Evolutionary conservation across 352 stramenopile genomes (phyloP).

Genomic region (Aphanomyces astaci): DNA sequence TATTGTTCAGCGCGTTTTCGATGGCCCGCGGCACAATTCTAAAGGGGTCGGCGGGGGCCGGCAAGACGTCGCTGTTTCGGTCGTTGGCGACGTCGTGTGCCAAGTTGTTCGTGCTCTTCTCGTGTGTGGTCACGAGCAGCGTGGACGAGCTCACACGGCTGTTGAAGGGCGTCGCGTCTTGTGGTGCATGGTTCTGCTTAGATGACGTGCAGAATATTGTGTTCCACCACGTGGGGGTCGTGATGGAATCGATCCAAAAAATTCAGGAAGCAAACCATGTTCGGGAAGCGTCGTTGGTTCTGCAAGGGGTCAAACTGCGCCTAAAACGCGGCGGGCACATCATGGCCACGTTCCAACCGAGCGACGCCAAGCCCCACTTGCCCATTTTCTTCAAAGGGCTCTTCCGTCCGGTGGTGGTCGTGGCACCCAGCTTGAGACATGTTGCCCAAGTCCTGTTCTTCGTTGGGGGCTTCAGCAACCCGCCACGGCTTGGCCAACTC

Average conservation of each 20-base stretch:
- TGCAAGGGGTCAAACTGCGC: slow-evolving; percentile 38
- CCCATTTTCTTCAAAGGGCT: neutral
- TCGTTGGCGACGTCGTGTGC: slow-evolving; percentile 43
- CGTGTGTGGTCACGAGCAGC: slow-evolving; percentile 25
- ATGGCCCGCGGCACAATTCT: slow-evolving; percentile 39
- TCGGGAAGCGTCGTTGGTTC: slow-evolving; percentile 8
- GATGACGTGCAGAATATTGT: slow-evolving; percentile 33
- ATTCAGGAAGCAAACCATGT: slow-evolving; percentile 7
- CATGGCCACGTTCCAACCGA: slow-evolving; percentile 12
- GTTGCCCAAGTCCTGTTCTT: neutral
- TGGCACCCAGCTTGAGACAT: neutral
- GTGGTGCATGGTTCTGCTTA: slow-evolving; percentile 50
- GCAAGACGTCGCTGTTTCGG: slow-evolving; percentile 40
- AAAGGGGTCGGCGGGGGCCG: slow-evolving; percentile 29
- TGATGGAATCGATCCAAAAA: slow-evolving; percentile 13
- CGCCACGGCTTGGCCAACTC: neutral
- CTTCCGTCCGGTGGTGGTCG: slow-evolving; percentile 10
- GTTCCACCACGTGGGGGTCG: slow-evolving; percentile 7
- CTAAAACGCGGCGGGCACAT: slow-evolving; percentile 47
- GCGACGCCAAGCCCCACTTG: neutral
- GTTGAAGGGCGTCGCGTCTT: slow-evolving; percentile 41
- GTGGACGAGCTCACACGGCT: slow-evolving; percentile 37
- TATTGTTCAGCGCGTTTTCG: slow-evolving; percentile 25
- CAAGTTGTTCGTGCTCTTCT: slow-evolving; percentile 37
- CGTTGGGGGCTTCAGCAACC: neutral